These are phyloP conservation scores for Trifolium pratense DNA, from an alignment of 306 rosid species.

Conservation along the genomic window DNA sequence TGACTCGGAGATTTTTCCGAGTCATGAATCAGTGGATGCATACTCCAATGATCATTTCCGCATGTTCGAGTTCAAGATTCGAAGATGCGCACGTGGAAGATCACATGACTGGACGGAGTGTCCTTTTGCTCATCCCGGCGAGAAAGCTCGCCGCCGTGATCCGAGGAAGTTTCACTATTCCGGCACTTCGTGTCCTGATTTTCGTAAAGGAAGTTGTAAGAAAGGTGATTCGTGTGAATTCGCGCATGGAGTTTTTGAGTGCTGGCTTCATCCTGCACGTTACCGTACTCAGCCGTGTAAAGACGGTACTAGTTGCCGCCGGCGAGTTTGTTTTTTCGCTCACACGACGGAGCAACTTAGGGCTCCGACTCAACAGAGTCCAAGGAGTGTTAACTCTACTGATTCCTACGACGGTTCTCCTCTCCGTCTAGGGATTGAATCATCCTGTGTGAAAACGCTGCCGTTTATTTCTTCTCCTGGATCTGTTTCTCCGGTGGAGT, in stretches of 20 bases:
- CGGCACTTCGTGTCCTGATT: constrained; percentile 88
- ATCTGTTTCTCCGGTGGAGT: constrained; percentile 60
- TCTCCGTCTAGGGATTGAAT: constrained; percentile 54
- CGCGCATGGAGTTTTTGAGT: constrained; percentile 94
- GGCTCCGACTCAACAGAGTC: constrained; percentile 74
- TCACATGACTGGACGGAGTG: constrained; percentile 99
- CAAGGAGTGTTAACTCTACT: constrained; percentile 47
- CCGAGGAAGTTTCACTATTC: constrained; percentile 84
- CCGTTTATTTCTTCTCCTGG: constrained; percentile 57
- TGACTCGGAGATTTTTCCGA: constrained; percentile 55
- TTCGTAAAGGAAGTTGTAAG: constrained; percentile 84
- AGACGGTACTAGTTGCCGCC: constrained; percentile 76
- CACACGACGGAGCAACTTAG: constrained; percentile 92
- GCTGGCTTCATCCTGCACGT: constrained; percentile 96
- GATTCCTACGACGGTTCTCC: constrained; percentile 83
- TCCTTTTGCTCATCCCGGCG: constrained; percentile 94
- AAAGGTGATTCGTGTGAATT: constrained; percentile 84
- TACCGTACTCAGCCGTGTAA: constrained; percentile 96
- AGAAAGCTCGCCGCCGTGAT: constrained; percentile 94
- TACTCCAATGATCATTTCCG: constrained; percentile 85
- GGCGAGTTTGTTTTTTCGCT: constrained; percentile 91
- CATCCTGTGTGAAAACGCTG: constrained; percentile 40
- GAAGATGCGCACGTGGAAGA: constrained; percentile 83
- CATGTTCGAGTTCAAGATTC: constrained; percentile 89
- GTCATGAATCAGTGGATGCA: constrained; percentile 50